These are phyloP conservation scores for Cladosporium sp. DNA, from an alignment of 2,329 filamentous ascomycete genomes.

Conservation along the genomic window DNA sequence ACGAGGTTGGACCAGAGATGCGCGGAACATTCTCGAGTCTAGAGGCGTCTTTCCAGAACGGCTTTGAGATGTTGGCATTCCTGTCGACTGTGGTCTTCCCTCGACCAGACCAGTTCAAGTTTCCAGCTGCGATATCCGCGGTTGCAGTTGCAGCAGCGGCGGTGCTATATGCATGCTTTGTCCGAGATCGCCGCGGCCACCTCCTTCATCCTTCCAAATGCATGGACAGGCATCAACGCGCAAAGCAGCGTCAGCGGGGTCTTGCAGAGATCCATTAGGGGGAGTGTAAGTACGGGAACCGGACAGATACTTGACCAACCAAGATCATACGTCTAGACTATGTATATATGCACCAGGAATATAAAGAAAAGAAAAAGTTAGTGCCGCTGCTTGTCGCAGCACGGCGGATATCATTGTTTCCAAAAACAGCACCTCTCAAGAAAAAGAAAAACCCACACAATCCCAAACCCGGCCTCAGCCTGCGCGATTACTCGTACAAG, in stretches of 20 bases:
- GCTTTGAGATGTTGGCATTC: conserved; percentile 69
- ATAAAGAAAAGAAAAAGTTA: background rate
- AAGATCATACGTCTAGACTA: background rate
- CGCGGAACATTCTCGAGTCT: conserved; percentile 69
- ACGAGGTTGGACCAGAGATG: conserved; percentile 40
- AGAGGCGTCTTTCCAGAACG: conserved; percentile 67
- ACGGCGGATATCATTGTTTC: conserved; percentile 13
- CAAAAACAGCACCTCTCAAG: background rate
- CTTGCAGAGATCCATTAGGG: background rate
- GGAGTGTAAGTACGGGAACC: background rate
- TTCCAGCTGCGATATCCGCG: conserved; percentile 61
- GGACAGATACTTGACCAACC: background rate
- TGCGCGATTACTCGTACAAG: background rate
- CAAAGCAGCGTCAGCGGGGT: background rate
- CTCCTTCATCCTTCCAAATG: conserved; percentile 51
- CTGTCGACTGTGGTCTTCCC: conserved; percentile 65
- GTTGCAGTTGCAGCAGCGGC: conserved; percentile 53
- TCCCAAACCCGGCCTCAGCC: background rate
- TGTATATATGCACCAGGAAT: background rate
- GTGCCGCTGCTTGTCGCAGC: conserved; percentile 1
- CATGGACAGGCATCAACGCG: background rate
- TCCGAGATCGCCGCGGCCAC: conserved; percentile 60
- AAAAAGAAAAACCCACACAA: background rate
- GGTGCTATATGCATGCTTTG: conserved; percentile 57
- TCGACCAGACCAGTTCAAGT: conserved; percentile 63